A percentile compares a stretch with the other conserved stretches of the same genome.
phyloP scores from a whole-genome alignment of 805 yeast species.

The Kodamaea hsintzibuensis region DNA sequence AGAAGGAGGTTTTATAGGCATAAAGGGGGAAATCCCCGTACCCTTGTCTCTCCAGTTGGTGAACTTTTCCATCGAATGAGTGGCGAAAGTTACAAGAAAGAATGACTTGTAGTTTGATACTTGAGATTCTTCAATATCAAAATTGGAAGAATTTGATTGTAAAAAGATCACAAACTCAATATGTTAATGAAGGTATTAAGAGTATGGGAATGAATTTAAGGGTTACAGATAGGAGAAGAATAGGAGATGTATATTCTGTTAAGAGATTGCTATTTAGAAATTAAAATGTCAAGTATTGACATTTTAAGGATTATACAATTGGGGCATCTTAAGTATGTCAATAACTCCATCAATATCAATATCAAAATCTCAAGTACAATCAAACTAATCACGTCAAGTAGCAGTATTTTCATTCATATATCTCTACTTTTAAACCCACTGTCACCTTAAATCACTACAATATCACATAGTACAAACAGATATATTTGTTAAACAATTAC shows the following conservation, averaged over 20 bases:
- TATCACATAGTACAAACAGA: not conserved
- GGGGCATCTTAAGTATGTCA: no score
- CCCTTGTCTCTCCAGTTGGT: slow-evolving; percentile 86
- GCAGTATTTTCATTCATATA: no score
- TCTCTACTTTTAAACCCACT: no score
- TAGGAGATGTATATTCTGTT: no score
- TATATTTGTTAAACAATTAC: slow-evolving; percentile 6
- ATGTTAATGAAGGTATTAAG: not conserved
- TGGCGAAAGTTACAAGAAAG: not conserved
- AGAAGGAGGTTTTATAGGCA: slow-evolving; percentile 50
- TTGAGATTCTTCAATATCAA: not conserved
- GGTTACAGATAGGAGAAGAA: not conserved
- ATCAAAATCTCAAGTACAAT: no score
- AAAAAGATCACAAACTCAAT: not conserved
- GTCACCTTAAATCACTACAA: no score
- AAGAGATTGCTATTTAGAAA: no score
- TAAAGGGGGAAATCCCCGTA: slow-evolving; percentile 90
- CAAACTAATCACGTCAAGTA: no score
- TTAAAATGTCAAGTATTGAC: no score
- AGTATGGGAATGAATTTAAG: not conserved
- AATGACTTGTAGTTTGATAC: not conserved
- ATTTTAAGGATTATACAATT: no score
- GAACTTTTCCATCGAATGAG: slow-evolving; percentile 68
- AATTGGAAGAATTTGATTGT: not conserved
- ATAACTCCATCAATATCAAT: no score